Conservation (phyloP, 2,329 filamentous ascomycete genomes). For the Diaporthe nobilis region DNA sequence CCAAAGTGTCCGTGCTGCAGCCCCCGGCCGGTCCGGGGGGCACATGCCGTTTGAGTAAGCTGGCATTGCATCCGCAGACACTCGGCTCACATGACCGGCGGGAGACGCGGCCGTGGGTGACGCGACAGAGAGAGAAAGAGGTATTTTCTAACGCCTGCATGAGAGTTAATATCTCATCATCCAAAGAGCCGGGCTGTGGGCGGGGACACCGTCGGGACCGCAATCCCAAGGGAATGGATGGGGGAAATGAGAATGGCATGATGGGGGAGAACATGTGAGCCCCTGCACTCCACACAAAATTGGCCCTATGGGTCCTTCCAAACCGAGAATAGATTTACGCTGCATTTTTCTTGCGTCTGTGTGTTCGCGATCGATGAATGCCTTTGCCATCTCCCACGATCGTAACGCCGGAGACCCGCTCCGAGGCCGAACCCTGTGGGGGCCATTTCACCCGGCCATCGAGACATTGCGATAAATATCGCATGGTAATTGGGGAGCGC, state of each 20-base stretch:
- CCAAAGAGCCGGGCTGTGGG: slow-evolving; percentile 10
- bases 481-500: neutral
- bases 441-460: slow-evolving; percentile 5
- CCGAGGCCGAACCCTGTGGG: slow-evolving; percentile 27
- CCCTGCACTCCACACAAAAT: slow-evolving; percentile 18
- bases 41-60: neutral
- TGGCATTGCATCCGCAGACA: neutral
- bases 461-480: slow-evolving; percentile 22
- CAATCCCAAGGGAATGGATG: slow-evolving; percentile 14
- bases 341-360: neutral
- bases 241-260: slow-evolving; percentile 26
- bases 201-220: slow-evolving; percentile 43
- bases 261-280: neutral
- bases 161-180: slow-evolving; percentile 1
- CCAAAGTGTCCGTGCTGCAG: slow-evolving; percentile 28
- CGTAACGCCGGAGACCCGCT: neutral
- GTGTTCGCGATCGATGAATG: slow-evolving; percentile 19
- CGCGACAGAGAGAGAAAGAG: neutral
- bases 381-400: neutral
- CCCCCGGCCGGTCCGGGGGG: neutral
- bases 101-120: slow-evolving; percentile 4
- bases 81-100: slow-evolving; percentile 17
- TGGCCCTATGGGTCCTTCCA: neutral
- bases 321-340: slow-evolving; percentile 5
- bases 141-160: neutral